Evolutionary conservation across 805 yeast species (phyloP).

Genomic region (Schwanniomyces yamadae): DNA sequence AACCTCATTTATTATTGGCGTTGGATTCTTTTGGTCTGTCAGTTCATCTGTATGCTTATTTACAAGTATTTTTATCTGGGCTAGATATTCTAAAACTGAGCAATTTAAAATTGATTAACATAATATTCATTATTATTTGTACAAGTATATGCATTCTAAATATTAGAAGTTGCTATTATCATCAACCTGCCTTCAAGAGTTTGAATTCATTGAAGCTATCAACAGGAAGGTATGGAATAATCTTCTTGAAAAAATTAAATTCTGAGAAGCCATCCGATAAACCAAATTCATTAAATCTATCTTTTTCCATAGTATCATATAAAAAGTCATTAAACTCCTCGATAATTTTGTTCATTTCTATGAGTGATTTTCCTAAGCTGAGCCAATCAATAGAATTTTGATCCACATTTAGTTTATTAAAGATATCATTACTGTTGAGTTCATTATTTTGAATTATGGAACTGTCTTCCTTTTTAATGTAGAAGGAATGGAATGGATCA

Average conservation of each 20-base stretch:
- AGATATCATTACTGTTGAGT: slow-evolving; percentile 6
- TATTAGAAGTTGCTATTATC: slow-evolving; percentile 1
- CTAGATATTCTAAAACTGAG: slow-evolving; percentile 2
- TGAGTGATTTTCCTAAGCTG: slow-evolving; percentile 47
- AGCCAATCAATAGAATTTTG: slow-evolving; percentile 18
- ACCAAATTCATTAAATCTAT: slow-evolving; percentile 18
- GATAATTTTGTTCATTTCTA: slow-evolving; percentile 50
- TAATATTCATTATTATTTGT: too few relatives aligned
- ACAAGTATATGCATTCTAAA: slow-evolving; percentile 2
- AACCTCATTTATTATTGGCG: slow-evolving; percentile 35
- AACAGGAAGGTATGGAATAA: slow-evolving; percentile 40
- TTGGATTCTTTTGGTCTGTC: slow-evolving; percentile 34
- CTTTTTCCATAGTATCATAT: slow-evolving; percentile 27
- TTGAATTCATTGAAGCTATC: slow-evolving; percentile 31
- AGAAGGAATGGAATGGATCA: slow-evolving; percentile 29
- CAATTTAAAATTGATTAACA: slow-evolving; percentile 5
- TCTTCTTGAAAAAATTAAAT: slow-evolving; percentile 32
- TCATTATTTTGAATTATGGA: slow-evolving; percentile 5
- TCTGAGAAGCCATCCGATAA: slow-evolving; percentile 21
- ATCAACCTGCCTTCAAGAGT: slow-evolving; percentile 29
- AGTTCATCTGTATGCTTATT: slow-evolving; percentile 30
- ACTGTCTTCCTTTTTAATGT: slow-evolving; percentile 30
- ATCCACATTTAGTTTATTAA: slow-evolving; percentile 1
- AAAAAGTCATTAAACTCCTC: slow-evolving; percentile 47
- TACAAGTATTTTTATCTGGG: slow-evolving; percentile 24